Evolutionary conservation across 2,329 filamentous ascomycete genomes (phyloP).

Genomic region (Macrophomina pseudophaseolina): DNA sequence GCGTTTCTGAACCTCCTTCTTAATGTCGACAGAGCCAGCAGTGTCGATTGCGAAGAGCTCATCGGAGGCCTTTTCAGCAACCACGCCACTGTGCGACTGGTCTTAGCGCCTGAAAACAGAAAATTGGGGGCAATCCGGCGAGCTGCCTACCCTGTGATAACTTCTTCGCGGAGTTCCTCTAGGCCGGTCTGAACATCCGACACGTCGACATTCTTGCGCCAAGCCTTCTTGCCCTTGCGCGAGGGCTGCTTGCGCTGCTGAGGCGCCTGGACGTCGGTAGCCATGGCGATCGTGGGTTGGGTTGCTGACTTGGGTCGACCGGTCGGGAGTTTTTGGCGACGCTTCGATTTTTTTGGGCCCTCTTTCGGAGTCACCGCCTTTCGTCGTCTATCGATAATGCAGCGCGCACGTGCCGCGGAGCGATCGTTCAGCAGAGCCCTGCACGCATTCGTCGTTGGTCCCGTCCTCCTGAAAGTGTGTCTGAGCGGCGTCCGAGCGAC

Average conservation of each 20-base stretch:
- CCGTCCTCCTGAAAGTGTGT: constrained; percentile 26
- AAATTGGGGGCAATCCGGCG: background rate
- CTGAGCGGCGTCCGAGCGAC: constrained; percentile 25
- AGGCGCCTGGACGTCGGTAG: constrained; percentile 59
- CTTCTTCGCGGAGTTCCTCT: constrained; percentile 82
- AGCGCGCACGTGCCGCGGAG: background rate
- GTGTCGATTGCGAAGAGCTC: constrained; percentile 87
- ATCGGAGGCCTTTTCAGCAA: constrained; percentile 80
- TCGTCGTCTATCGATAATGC: background rate
- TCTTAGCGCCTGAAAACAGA: constrained; percentile 28
- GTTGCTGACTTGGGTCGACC: background rate
- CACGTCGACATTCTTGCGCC: constrained; percentile 97
- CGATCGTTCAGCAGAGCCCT: constrained; percentile 7
- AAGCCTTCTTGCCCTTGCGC: constrained; percentile 97
- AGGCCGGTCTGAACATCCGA: constrained; percentile 84
- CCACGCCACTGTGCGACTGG: constrained; percentile 68
- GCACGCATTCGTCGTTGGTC: constrained; percentile 21
- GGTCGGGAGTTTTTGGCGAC: too few species aligned
- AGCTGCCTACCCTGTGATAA: constrained; percentile 76
- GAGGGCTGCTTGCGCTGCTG: constrained; percentile 87
- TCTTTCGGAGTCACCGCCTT: constrained; percentile 1
- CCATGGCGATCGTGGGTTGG: background rate
- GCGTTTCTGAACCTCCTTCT: constrained; percentile 67
- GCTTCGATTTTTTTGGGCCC: background rate
- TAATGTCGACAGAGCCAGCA: constrained; percentile 69